Evolutionary conservation across 345 rosid genomes (phyloP), one percentile per base, ranked within the genome.

Genomic region (Turritis glabra): DNA sequence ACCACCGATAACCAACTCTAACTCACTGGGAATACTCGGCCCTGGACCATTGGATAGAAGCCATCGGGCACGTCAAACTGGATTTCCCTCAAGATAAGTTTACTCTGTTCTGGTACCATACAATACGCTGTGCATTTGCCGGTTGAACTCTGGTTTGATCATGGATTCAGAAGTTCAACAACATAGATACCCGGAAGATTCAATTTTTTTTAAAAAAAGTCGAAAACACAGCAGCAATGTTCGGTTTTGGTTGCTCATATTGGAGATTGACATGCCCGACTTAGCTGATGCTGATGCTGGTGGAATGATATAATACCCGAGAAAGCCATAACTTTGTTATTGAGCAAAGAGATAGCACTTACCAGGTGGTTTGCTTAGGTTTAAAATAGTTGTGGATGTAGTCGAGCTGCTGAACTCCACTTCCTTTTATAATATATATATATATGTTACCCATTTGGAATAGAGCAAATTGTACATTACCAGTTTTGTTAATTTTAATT

Each of bases 11-110:
- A 52, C 81, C 2, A 93, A 92, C 82, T 91, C 97, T 51, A 92
- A 74, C 68, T 88, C 98, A 0, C 62, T 89, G 54, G 99, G 99
- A 41, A 96, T 96, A 80, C 97, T 96, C 5, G 99, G 99, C 57
- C 97, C 98, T 3, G 92, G 86, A 30, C 99, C 99, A 15, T 77
- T 96, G 7, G 97, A 86, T 75, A 88, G 93, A 76, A 85, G 85
- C 58, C 77, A 73, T 51, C 82, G 92, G 55, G 70, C 66, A 76
- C 97, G 88, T 19, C 89, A 82, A 71, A 64, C 91, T 44, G 85
- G 98, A 55, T 84, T 84, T 74, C 88, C 96, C 35, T 74, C 82
- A 9, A 82, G 89, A 79, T 84, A 84, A 60, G 87, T 82, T 60
- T 30, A 80, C 78, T 77, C 87, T 7, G 65, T 33, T 32, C 64